Evolutionary conservation across 345 rosid genomes (phyloP).

Genomic region (Eutrema heterophyllum): DNA sequence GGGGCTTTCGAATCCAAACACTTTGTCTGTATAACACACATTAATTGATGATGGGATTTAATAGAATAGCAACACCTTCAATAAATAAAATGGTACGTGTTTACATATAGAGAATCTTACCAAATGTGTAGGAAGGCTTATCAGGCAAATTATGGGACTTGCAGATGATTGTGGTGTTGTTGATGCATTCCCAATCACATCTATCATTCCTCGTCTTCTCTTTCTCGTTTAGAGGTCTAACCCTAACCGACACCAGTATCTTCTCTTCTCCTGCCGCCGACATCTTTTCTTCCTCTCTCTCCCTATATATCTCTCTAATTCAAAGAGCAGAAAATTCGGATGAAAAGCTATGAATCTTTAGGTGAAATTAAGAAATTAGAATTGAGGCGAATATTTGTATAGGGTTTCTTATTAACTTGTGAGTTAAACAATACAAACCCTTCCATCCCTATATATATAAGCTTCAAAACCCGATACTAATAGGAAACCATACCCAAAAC

Average conservation of each 20-base stretch:
- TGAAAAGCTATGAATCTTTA: not conserved
- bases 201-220: conserved; percentile 43
- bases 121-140: conserved; percentile 52
- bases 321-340: not conserved
- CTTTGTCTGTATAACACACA: conserved; percentile 42
- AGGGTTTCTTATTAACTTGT: not conserved
- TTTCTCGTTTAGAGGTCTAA: conserved; percentile 63
- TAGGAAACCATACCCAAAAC: no score
- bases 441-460: not conserved
- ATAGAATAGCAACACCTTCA: no score
- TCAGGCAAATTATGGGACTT: conserved; percentile 40
- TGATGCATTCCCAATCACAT: conserved; percentile 75
- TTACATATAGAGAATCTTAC: conserved; percentile 9
- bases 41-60: not conserved
- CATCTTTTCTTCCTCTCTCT: not conserved
- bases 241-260: conserved; percentile 55
- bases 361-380: not conserved
- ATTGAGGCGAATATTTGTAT: not conserved
- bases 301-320: not conserved
- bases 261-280: conserved; percentile 40
- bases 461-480: no score
- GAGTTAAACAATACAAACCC: not conserved
- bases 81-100: no score
- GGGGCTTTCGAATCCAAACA: conserved; percentile 43
- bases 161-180: conserved; percentile 49